Evolutionary conservation across 2,329 filamentous ascomycete genomes (phyloP).

Genomic region (Knufia fluminis): DNA sequence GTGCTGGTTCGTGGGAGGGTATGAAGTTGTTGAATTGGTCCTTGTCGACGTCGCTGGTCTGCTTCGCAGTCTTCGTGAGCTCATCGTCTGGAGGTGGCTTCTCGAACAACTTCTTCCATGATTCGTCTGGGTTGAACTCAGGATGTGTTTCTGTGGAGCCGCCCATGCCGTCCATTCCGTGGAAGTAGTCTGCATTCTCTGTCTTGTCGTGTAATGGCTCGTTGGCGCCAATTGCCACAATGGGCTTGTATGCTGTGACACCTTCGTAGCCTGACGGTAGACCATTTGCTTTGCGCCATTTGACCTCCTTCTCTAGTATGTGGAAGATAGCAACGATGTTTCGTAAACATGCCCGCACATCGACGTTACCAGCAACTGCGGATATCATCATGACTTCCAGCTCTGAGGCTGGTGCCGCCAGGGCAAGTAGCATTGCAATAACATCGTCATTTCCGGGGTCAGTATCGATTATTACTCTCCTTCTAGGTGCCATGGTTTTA

Average conservation of each 20-base stretch:
- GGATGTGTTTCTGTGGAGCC: conserved; percentile 62
- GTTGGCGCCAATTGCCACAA: conserved; percentile 78
- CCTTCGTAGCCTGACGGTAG: conserved; percentile 61
- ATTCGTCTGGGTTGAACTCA: conserved; percentile 63
- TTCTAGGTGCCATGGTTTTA: conserved; percentile 52
- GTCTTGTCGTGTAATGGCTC: conserved; percentile 76
- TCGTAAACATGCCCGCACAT: conserved; percentile 75
- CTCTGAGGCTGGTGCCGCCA: conserved; percentile 73
- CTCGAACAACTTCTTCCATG: conserved; percentile 63
- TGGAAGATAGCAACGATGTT: conserved; percentile 90
- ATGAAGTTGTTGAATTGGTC: conserved; percentile 53
- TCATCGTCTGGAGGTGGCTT: conserved; percentile 31
- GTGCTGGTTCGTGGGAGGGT: conserved; percentile 62
- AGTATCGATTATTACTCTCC: conserved; percentile 88
- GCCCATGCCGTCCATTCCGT: conserved; percentile 67
- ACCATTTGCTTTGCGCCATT: conserved; percentile 66
- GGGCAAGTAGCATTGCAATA: conserved; percentile 75
- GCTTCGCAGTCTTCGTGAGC: conserved; percentile 40
- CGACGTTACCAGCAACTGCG: conserved; percentile 88
- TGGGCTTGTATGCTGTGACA: conserved; percentile 63
- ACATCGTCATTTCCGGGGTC: conserved; percentile 94
- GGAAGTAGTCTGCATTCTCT: conserved; percentile 77
- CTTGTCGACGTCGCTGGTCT: conserved; percentile 20
- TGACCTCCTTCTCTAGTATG: conserved; percentile 77
- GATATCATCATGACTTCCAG: conserved; percentile 78